These are phyloP conservation scores for Sutorius eximius DNA, from an alignment of 1,284 basidiomycete species.

Conservation along the genomic window DNA sequence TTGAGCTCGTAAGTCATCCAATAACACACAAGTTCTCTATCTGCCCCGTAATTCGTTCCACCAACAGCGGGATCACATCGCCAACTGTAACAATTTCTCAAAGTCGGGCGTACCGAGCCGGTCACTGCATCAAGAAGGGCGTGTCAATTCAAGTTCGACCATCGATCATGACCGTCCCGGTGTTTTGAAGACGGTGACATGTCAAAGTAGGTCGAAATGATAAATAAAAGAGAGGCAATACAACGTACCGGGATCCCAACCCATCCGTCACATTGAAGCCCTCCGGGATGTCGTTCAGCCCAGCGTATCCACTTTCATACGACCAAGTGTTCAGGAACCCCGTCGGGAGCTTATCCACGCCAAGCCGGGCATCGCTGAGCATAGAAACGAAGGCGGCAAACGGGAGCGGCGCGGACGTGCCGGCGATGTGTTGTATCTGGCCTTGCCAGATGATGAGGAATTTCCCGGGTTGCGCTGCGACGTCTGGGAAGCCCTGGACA, in stretches of 20 bases:
- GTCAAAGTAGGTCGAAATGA: not conserved
- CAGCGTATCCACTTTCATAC: slow-evolving; percentile 40
- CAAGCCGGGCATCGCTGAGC: slow-evolving; percentile 60
- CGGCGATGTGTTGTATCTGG: slow-evolving; percentile 26
- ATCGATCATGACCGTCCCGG: not conserved
- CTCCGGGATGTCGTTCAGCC: slow-evolving; percentile 52
- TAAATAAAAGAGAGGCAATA: not conserved
- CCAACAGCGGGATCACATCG: slow-evolving; percentile 8
- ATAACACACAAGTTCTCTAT: too few species aligned
- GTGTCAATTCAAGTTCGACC: not conserved
- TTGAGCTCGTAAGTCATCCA: too few species aligned
- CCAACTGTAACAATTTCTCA: slow-evolving; percentile 28
- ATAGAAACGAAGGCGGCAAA: slow-evolving; percentile 47
- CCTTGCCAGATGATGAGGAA: slow-evolving; percentile 19
- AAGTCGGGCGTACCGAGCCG: slow-evolving; percentile 49
- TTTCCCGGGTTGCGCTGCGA: slow-evolving; percentile 49
- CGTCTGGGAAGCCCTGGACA: slow-evolving; percentile 55
- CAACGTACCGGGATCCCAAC: slow-evolving; percentile 46
- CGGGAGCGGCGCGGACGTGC: slow-evolving; percentile 46
- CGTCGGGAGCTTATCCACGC: slow-evolving; percentile 42
- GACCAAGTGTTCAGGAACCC: slow-evolving; percentile 65
- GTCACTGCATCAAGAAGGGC: slow-evolving; percentile 38
- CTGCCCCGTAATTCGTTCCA: too few species aligned
- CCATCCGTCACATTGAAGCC: slow-evolving; percentile 48
- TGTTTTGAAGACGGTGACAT: too few species aligned